A percentile compares a stretch with the other conserved stretches of the same genome.
Evolutionary conservation across 352 stramenopile genomes (phyloP).

Genomic region (Phytopythium delawarense): DNA sequence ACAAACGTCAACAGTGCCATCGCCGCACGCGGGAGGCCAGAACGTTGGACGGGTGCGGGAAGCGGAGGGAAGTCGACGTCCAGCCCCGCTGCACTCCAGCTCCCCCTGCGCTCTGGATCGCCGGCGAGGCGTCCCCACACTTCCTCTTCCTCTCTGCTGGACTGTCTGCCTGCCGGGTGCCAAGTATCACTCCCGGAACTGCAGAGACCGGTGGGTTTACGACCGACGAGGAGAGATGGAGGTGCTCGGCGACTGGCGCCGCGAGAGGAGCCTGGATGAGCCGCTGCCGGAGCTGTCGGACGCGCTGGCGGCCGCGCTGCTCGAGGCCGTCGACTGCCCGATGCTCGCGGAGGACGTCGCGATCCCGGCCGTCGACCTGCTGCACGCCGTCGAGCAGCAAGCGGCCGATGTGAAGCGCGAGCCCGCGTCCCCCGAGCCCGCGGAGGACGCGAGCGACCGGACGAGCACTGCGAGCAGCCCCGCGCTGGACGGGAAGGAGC

Average conservation of each 20-base stretch:
- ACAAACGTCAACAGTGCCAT: neutral
- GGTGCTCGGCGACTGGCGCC: neutral
- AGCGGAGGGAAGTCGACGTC: neutral
- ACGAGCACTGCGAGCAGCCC: neutral
- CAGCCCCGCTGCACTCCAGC: too few relatives aligned
- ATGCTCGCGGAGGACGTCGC: neutral
- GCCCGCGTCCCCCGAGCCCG: neutral
- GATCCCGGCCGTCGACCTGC: neutral
- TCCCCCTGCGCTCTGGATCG: neutral
- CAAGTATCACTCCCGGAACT: neutral
- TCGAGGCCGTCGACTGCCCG: conserved; percentile 5
- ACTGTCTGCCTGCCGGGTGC: neutral
- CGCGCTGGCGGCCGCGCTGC: conserved; percentile 5
- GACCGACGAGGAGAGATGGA: neutral
- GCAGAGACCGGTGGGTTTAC: neutral
- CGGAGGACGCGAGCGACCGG: neutral
- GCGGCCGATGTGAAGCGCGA: neutral
- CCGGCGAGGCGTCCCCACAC: neutral
- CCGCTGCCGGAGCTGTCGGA: conserved; percentile 6
- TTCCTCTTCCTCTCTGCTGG: neutral
- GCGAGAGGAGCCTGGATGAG: neutral
- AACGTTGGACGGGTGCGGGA: neutral
- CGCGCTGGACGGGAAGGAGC: neutral
- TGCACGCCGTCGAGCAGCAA: neutral
- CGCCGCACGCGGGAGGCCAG: neutral